Base-by-base conservation (phyloP, 1,284 basidiomycete species). In the Tilletia indica region DNA sequence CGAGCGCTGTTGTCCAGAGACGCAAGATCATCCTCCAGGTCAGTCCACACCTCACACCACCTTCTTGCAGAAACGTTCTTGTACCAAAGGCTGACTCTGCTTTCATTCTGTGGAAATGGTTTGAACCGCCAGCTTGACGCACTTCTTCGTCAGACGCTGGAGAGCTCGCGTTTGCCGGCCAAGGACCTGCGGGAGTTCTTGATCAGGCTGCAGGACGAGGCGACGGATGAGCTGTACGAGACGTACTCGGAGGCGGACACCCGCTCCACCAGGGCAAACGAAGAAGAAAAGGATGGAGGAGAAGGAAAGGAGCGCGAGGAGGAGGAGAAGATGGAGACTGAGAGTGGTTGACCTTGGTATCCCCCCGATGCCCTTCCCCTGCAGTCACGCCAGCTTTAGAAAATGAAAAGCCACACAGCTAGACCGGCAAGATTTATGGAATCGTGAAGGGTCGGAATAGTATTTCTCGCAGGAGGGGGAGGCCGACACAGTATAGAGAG, bases 21-120 rank as follows among this genome's bases (percentile, higher is more conserved):
- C 87, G 92, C 66, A 91, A 90, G 80, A 89, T 89, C 0, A 83
- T 93, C 51, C 85, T 92, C 34, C 86, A 88, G 87, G 92, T 92
- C 86, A 78, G 67, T 11, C 42, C 6, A 14, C 9, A 8, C 42
- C 14, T 45, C 14, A 14, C 42, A 9, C 14, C 14, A 8, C 42
- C 1, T 45, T 45, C 42, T 14, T 1, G 42, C 3, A 1, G 14
- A 45, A 45, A 45, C 6, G 14, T 45, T 45, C 42, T 9, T 9
- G 42, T 45, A 9, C 42, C 6, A 45, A 9, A 8, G 42, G 14
- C 42, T 45, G 42, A 45, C 42, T 45, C 14, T 14, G 3, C 3
- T 14, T 14, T 8, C 6, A 45, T 45, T 45, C 6, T 45, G 42
- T 8, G 42, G 3, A 31, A 31, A 31, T 45, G 42, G 14, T 14